These are phyloP conservation scores for Pseudogymnoascus sp. DNA, from an alignment of 2,329 filamentous ascomycete genomes.

Conservation along the genomic window DNA sequence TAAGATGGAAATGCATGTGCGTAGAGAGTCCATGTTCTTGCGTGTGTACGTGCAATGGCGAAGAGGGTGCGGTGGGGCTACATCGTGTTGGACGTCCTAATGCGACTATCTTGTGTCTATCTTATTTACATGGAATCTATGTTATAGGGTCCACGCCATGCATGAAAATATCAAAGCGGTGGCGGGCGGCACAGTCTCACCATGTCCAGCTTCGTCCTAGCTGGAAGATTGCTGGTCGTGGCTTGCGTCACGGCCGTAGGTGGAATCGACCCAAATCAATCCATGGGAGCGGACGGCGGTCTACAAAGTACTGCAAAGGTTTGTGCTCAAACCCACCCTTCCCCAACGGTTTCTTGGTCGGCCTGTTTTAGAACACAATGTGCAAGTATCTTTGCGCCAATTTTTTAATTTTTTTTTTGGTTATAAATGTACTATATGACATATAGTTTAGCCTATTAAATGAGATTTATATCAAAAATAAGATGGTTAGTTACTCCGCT, in stretches of 20 bases:
- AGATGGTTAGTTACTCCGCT: neutral
- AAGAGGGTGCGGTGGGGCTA: neutral
- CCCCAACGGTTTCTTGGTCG: neutral
- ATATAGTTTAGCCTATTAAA: neutral
- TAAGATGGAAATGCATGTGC: conserved; percentile 1
- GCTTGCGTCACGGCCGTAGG: neutral
- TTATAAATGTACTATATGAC: neutral
- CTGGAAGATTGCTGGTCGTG: neutral
- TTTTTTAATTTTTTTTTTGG: neutral
- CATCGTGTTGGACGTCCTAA: neutral
- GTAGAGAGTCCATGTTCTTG: neutral
- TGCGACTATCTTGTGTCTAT: neutral
- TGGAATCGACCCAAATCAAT: neutral
- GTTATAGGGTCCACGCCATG: neutral
- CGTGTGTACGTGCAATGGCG: neutral
- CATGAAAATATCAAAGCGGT: neutral
- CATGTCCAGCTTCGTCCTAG: neutral
- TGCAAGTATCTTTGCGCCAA: neutral
- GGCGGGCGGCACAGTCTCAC: neutral
- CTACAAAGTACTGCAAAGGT: neutral
- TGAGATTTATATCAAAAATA: neutral
- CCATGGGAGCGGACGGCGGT: neutral
- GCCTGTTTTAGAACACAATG: neutral
- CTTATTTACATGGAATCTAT: neutral
- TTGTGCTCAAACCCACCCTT: neutral